phyloP scores from a whole-genome alignment of 2,329 filamentous ascomycete genomes.

The Fusarium pseudocircinatum region DNA sequence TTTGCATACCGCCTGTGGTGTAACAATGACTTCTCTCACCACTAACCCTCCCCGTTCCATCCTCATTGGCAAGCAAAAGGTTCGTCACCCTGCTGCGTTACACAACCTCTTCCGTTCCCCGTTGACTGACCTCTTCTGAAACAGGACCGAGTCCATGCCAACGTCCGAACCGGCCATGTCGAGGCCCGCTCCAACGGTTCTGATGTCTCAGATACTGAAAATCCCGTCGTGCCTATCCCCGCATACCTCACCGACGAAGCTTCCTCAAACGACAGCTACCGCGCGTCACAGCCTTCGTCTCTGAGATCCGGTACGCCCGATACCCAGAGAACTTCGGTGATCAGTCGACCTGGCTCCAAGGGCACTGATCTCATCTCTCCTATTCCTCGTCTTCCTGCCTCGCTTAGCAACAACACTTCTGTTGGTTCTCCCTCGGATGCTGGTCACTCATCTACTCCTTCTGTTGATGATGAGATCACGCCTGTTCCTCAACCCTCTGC shows the following conservation, averaged over 20 bases:
- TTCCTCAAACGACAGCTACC: background rate
- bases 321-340: background rate
- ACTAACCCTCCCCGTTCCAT: background rate
- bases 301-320: background rate
- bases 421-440: background rate
- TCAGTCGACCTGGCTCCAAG: background rate
- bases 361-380: background rate
- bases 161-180: background rate
- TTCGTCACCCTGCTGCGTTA: background rate
- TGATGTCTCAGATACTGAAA: background rate
- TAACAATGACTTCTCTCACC: background rate
- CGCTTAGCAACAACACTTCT: background rate
- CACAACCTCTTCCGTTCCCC: accelerated
- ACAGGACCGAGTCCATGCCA: background rate
- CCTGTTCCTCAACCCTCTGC: background rate
- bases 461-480: background rate
- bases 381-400: background rate
- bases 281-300: background rate
- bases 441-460: background rate
- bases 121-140: accelerated
- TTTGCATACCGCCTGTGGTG: background rate
- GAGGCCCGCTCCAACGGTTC: background rate
- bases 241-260: background rate
- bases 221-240: background rate
- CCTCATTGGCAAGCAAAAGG: background rate